Evolutionary conservation across 768 basidiomycete species (phyloP).

Genomic region (Leccinum fibrillosum): DNA sequence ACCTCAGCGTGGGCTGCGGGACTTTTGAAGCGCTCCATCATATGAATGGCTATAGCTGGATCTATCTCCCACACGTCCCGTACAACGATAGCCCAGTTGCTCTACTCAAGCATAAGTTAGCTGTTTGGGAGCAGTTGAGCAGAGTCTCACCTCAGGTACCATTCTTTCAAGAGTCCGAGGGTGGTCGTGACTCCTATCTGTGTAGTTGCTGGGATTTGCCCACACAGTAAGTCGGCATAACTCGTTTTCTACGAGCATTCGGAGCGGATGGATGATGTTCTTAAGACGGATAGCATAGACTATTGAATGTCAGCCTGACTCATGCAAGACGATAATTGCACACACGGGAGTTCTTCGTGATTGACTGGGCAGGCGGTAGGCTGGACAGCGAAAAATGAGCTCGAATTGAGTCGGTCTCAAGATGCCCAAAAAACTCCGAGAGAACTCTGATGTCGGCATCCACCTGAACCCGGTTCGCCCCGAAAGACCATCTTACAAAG

Average conservation of each 20-base stretch:
- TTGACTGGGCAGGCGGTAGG: conserved; percentile 49
- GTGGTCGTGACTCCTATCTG: conserved; percentile 63
- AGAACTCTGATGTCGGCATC: conserved; percentile 86
- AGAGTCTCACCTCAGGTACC: conserved; percentile 53
- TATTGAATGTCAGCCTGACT: conserved; percentile 21
- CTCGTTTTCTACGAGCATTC: conserved; percentile 87
- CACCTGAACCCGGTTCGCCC: conserved; percentile 89
- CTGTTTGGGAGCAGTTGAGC: not conserved
- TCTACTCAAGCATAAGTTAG: conserved; percentile 33
- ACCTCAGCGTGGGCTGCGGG: conserved; percentile 68
- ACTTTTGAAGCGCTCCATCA: conserved; percentile 87
- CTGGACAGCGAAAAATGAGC: conserved; percentile 59
- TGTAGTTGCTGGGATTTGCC: conserved; percentile 82
- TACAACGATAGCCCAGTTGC: conserved; percentile 63
- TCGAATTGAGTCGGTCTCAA: conserved; percentile 71
- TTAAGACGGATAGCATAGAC: conserved; percentile 62
- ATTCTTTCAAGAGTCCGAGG: conserved; percentile 53
- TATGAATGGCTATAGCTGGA: conserved; percentile 77
- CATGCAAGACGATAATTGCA: not conserved
- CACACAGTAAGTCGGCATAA: conserved; percentile 83
- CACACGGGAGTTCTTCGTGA: conserved; percentile 43
- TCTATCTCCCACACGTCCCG: conserved; percentile 79
- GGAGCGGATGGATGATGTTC: conserved; percentile 69
- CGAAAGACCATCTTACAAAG: conserved; percentile 82
- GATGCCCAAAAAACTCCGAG: conserved; percentile 74